phyloP scores from a whole-genome alignment of 108 stramenopile species.

The Parietichytrium sp. region DNA sequence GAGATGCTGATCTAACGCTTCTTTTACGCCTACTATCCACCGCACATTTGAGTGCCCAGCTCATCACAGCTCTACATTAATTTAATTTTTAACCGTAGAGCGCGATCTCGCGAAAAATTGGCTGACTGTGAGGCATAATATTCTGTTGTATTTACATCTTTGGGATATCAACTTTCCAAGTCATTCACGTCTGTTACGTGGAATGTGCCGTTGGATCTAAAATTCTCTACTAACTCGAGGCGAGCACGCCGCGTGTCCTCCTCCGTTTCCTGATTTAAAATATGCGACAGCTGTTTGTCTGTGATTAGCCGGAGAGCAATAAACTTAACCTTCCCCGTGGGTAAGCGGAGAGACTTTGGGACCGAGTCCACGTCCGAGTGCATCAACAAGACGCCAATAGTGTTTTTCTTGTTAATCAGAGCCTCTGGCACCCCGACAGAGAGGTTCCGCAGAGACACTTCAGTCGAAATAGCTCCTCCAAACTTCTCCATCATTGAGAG shows the following conservation, averaged over 20 bases:
- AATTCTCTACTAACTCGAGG: neutral
- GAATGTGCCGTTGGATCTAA: neutral
- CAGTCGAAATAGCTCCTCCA: neutral
- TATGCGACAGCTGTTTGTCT: neutral
- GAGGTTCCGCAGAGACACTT: neutral
- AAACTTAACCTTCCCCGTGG: neutral
- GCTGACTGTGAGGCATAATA: neutral
- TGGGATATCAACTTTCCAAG: neutral
- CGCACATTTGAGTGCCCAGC: neutral
- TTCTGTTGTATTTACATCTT: neutral
- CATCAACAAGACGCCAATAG: neutral
- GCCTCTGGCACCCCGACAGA: neutral
- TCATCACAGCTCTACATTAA: neutral
- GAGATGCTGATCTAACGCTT: too few relatives aligned
- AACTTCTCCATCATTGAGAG: neutral
- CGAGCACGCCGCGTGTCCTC: neutral
- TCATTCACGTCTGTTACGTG: neutral
- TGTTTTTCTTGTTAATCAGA: neutral
- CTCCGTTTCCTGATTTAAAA: neutral
- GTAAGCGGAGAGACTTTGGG: neutral
- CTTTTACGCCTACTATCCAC: too few relatives aligned
- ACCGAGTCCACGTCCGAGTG: neutral
- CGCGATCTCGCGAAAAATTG: neutral
- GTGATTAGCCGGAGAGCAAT: slow-evolving; percentile 16
- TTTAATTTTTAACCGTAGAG: neutral